phyloP scores from a whole-genome alignment of 2,329 filamentous ascomycete genomes.

The Coccinonectria pachysandricola region DNA sequence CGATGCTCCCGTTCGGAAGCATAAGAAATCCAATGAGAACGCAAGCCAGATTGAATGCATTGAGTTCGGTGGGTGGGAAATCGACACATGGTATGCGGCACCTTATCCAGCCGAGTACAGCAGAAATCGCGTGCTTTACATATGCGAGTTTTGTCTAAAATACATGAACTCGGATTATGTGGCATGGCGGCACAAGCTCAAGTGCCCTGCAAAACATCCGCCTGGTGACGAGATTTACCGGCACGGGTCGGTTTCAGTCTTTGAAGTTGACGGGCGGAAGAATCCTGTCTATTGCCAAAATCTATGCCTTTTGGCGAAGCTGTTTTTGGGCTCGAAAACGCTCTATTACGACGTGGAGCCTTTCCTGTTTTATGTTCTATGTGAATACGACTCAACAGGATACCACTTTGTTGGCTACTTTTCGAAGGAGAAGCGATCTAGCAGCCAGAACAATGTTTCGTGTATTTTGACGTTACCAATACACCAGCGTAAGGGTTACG shows the following conservation, averaged over 20 bases:
- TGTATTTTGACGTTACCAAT: conserved; percentile 95
- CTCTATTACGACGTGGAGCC: conserved; percentile 97
- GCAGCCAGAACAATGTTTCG: conserved; percentile 93
- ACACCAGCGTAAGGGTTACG: conserved; percentile 93
- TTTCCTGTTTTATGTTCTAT: conserved; percentile 95
- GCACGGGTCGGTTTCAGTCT: conserved; percentile 82
- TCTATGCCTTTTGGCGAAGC: conserved; percentile 85
- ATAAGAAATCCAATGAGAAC: conserved; percentile 69
- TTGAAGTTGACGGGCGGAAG: conserved; percentile 93
- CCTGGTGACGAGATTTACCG: conserved; percentile 97
- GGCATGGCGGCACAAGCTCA: conserved; percentile 93
- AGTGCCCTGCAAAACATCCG: conserved; percentile 92
- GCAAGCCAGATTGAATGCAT: conserved; percentile 98
- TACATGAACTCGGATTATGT: conserved; percentile 99
- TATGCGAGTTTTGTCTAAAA: conserved; percentile 97
- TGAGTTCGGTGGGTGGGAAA: conserved; percentile 94
- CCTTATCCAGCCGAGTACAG: conserved; percentile 98
- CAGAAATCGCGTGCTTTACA: conserved; percentile 91
- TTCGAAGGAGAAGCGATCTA: conserved; percentile 93
- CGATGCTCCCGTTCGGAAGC: conserved; percentile 52
- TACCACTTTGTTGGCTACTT: conserved; percentile 99
- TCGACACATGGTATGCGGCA: conserved; percentile 97
- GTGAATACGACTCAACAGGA: conserved; percentile 80
- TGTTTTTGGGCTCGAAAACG: conserved; percentile 97
- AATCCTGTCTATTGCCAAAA: conserved; percentile 99